phyloP scores from a whole-genome alignment of 352 stramenopile species.

The Globisporangium mamillatum region DNA sequence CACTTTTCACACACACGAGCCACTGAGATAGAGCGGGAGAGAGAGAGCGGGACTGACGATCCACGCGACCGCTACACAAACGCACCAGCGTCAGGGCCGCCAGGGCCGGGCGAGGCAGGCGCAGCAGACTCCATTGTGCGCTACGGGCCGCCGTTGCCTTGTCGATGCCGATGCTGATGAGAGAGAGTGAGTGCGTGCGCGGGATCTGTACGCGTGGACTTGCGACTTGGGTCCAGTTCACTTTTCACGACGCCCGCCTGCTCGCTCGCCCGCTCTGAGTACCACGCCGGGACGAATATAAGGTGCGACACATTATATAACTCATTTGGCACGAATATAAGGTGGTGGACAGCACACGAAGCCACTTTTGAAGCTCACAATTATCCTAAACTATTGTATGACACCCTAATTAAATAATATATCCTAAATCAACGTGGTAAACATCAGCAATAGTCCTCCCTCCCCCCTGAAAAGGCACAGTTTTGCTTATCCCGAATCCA shows the following conservation, averaged over 20 bases:
- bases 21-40: background rate
- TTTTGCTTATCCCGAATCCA: background rate
- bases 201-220: conserved; percentile 11
- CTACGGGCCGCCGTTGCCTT: background rate
- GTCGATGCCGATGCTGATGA: background rate
- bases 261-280: background rate
- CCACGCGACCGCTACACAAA: background rate
- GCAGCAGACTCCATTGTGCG: conserved; percentile 8
- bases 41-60: background rate
- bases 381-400: background rate
- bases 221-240: conserved; percentile 13
- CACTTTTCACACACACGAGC: conserved; percentile 2
- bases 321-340: background rate
- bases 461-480: background rate
- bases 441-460: background rate
- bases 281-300: background rate
- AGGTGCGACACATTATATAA: background rate
- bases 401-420: background rate
- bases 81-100: background rate
- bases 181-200: conserved; percentile 7
- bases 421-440: background rate
- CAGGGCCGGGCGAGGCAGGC: background rate
- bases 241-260: background rate
- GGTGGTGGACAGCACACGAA: background rate
- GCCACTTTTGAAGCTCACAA: background rate